Conservation (phyloP, 2,329 filamentous ascomycete species). For the Fusarium sp. region DNA sequence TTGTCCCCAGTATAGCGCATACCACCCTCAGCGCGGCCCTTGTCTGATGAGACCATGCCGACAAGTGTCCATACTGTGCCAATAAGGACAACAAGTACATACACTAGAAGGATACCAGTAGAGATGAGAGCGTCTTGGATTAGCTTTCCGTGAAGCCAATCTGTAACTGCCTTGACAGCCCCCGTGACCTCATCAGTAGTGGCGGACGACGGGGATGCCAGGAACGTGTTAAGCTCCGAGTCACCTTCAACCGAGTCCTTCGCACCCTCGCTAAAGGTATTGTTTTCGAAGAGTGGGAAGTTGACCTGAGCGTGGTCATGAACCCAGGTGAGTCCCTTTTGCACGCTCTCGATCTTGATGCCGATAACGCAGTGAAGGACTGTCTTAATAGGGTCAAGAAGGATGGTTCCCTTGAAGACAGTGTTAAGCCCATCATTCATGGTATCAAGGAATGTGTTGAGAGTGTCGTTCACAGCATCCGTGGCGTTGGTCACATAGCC, state of each 20-base stretch:
- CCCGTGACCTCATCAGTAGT: slow-evolving; percentile 84
- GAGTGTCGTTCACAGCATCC: slow-evolving; percentile 81
- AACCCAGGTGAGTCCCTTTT: slow-evolving; percentile 94
- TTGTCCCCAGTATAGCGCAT: slow-evolving; percentile 50
- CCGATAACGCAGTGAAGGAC: slow-evolving; percentile 89
- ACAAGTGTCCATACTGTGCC: slow-evolving; percentile 75
- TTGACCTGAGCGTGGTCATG: slow-evolving; percentile 84
- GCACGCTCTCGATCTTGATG: slow-evolving; percentile 84
- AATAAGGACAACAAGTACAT: slow-evolving; percentile 79
- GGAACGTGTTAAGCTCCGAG: slow-evolving; percentile 72
- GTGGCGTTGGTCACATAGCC: slow-evolving; percentile 90
- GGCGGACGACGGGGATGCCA: slow-evolving; percentile 77
- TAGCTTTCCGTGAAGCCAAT: slow-evolving; percentile 74
- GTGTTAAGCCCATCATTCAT: slow-evolving; percentile 79
- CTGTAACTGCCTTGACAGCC: slow-evolving; percentile 76
- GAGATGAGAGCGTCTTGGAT: slow-evolving; percentile 84
- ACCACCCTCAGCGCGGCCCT: slow-evolving; percentile 65
- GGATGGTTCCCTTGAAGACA: slow-evolving; percentile 84
- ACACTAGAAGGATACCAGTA: slow-evolving; percentile 76
- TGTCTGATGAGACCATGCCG: slow-evolving; percentile 69
- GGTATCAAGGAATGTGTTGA: slow-evolving; percentile 82
- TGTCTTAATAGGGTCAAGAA: slow-evolving; percentile 80
- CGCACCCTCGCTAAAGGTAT: slow-evolving; percentile 87
- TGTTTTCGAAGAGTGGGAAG: slow-evolving; percentile 80
- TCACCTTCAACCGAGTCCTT: slow-evolving; percentile 68